Conservation (phyloP, 2,329 filamentous ascomycete genomes). For the Triangularia verruculosa region DNA sequence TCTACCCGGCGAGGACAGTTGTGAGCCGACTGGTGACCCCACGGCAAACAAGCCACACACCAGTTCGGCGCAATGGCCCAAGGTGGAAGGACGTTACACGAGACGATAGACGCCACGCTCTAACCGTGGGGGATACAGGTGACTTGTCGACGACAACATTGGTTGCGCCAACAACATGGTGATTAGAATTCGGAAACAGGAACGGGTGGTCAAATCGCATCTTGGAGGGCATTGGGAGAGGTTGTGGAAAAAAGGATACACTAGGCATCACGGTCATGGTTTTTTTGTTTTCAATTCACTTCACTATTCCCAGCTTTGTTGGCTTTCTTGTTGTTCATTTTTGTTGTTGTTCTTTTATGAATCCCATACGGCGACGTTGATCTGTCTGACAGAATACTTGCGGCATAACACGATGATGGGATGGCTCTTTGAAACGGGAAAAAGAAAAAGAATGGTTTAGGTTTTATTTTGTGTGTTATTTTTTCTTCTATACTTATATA, state of each 20-base stretch:
- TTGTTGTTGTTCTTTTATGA: neutral
- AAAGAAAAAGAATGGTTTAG: neutral
- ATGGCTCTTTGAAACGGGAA: neutral
- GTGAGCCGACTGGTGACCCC: neutral
- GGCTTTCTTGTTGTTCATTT: neutral
- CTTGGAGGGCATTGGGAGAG: neutral
- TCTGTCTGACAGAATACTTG: neutral
- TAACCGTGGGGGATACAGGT: neutral
- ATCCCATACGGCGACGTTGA: neutral
- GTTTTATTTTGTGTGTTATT: neutral
- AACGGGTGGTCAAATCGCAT: slow-evolving; percentile 2
- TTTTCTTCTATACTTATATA: neutral
- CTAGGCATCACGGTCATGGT: neutral
- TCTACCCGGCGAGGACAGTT: neutral
- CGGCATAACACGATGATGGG: neutral
- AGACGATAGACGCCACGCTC: neutral
- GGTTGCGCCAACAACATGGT: neutral
- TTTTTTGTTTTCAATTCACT: slow-evolving; percentile 7
- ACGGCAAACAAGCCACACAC: slow-evolving; percentile 7
- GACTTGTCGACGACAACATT: neutral
- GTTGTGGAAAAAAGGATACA: slow-evolving; percentile 4
- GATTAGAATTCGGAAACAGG: slow-evolving; percentile 8
- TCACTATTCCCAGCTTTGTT: neutral
- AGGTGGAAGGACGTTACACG: slow-evolving; percentile 6
- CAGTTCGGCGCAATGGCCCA: neutral